Base-by-base conservation (phyloP, 2,329 filamentous ascomycete genomes). In the Ascosphaera acerosa region DNA sequence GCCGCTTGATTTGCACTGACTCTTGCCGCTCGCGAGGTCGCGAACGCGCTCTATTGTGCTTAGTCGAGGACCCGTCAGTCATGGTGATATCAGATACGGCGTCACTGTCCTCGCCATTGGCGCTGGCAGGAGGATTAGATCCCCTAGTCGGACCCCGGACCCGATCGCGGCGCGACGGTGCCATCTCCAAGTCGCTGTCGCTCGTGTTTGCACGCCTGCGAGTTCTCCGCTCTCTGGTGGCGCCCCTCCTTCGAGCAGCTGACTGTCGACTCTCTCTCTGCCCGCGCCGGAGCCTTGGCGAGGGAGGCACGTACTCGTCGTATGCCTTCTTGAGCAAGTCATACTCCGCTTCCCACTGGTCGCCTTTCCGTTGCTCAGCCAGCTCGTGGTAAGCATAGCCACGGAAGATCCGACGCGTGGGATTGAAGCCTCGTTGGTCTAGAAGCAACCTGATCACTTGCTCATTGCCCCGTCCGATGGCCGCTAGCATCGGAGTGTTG, bases 401-500 rank as follows among this genome's bases (percentile, higher is more conserved):
- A 40, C 71, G 70, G 40, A 70, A 72, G 16, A 71, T 64, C 18
- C 58, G 60, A 34, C 74, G 69, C 1, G 77, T 80, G 0, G 87
- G 82, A 42, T 97, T 73, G 46, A 94, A 92, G 16, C 62, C 60
- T 30, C 66, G 64, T 42, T 87, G 77, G 36, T 71, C 70, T 4
- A 91, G 57, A 5, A 92, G 61, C 7, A 91, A 57, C 34, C 75
- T 66, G 28, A 97, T 69, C 34, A 92, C 78, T 40, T 78, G 76
- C 31, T 87, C 64, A 42, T 91, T 87, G 3, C 67, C 68, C 41
- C 84, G 75, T 10, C 87, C 84, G 39, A 97, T 92, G 2, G 87
- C 82, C 35, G 82, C 81, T 22, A 92, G 64, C 60, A 97, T 89
- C 1, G 87, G 87, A 1, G 84, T 94, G 32, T 82, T 75, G 43